Evolutionary conservation across 495 filamentous ascomycete species (phyloP), one percentile per base, ranked within the genome.

Genomic region (Xeromyces bisporus): DNA sequence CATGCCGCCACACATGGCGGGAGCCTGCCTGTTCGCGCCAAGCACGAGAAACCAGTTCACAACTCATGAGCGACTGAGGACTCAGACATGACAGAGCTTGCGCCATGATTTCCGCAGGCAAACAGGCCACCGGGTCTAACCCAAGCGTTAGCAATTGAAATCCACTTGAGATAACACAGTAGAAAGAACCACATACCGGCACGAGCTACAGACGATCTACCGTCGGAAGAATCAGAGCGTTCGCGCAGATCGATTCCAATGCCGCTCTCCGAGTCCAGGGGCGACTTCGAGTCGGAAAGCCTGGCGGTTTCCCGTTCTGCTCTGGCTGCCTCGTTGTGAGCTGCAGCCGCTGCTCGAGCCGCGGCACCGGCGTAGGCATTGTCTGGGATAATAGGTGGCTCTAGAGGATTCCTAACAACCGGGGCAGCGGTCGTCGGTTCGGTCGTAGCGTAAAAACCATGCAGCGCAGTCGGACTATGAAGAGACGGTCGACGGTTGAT

Each of bases 21-120:
- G 74, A 76, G 17, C 62, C 61, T 15, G 72, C 67, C 16, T 71
- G 56, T n/a, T 47, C 40, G 35, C 59, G 38, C 85, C 85, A 93
- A 23, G 43, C 35, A 23, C 49, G 55, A 12, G 69, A 80, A 2
- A 89, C 80, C 11, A 58, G 49, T 42, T 73, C 67, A 3, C 69
- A 60, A 6, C 62, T 62, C 25, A 66, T 58, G 28, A 93, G 60
- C 1, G 75, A 75, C 12, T 55, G 28, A 12, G 73, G 76, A 40
- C 89, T 77, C 11, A 93, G 60, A 36, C 69, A 66, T 4, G 72
- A 66, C 23, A 93, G 63, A 23, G 92, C 66, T 21, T 81, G 71
- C 12, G 77, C 66, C 21, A 71, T 60, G 26, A 93, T 60, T 53
- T 93, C 85, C 0, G 60, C 37, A 1, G 85, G 85, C 7, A 93